Base-by-base conservation (phyloP, 2,329 filamentous ascomycete genomes). In the Ophiocordyceps robertsii region DNA sequence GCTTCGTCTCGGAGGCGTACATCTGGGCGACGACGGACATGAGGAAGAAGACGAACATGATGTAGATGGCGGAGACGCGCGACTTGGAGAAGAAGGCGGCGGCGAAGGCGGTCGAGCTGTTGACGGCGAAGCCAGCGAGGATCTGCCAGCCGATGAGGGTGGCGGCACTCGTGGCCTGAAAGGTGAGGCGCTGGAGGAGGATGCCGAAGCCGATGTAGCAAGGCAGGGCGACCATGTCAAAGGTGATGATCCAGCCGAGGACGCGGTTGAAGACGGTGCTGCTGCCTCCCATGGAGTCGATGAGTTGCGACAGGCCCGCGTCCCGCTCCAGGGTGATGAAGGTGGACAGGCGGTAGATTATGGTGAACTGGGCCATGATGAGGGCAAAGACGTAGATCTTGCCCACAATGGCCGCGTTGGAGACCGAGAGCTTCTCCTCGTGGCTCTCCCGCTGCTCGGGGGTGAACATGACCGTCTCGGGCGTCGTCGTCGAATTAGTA, bases 81-180 rank as follows among this genome's bases (percentile, higher is more conserved):
- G 58, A 50, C 41, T 53, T 55, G 29, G 48, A 53, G 51, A 66
- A 65, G 46, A 63, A 65, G n/a, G 61, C 47, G 0, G 62, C 56
- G 1, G 54, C 60, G 3, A 81, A 82, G 11, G 83, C 70, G n/a
- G 70, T 76, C 36, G 76, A 75, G 16, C 84, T 66, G 4, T 81
- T 82, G n/a, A 81, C 73, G 58, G 58, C 51, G 57, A 65, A 43
- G 54, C 73, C 45, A 55, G 70, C 48, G 58, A 70, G 47, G 50
- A 69, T 58, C 64, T 79, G 60, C 62, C 61, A 65, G 31, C 58
- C 56, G 43, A 66, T 58, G n/a, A 58, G 46, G 14, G 60, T 48
- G 16, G 51, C 55, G 3, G 55, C 48, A 42, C 49, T 59, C 9
- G 58, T 52, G 4, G 45, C 48, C 0, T 52, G 51, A 29, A 62